These are phyloP conservation scores for Phyllosticta capitalensis DNA, from an alignment of 2,329 filamentous ascomycete species.

Conservation along the genomic window DNA sequence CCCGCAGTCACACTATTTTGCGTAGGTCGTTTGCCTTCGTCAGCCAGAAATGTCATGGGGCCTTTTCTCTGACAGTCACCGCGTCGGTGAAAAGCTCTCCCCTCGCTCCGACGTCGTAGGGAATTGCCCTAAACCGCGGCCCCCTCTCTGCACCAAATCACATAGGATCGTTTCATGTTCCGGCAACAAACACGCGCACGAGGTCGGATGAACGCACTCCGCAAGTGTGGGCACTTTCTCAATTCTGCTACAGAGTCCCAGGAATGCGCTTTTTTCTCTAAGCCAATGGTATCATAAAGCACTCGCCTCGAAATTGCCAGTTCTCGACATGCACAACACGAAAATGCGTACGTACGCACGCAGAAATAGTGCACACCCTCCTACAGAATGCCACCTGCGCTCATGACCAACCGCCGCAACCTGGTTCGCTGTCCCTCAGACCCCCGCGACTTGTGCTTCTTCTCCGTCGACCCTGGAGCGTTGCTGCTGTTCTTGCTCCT, in stretches of 20 bases:
- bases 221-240: neutral
- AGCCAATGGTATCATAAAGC: neutral
- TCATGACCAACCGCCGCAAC: constrained; percentile 17
- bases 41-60: neutral
- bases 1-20: neutral
- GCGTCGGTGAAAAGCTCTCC: neutral
- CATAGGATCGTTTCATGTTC: neutral
- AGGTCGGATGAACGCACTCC: neutral
- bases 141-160: neutral
- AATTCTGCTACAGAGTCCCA: neutral
- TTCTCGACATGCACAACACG: neutral
- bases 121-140: neutral
- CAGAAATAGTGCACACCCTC: neutral
- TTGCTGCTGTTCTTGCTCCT: neutral
- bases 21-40: neutral
- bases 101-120: neutral
- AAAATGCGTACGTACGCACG: neutral
- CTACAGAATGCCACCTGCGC: constrained; percentile 11
- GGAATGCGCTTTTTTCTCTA: neutral
- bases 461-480: neutral
- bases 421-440: constrained; percentile 12
- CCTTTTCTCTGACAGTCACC: neutral
- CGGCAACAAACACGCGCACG: neutral
- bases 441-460: constrained; percentile 1
- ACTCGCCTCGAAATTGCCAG: neutral